phyloP scores from a whole-genome alignment of 129 eudicot species.

The Pulicaria dysenterica region DNA sequence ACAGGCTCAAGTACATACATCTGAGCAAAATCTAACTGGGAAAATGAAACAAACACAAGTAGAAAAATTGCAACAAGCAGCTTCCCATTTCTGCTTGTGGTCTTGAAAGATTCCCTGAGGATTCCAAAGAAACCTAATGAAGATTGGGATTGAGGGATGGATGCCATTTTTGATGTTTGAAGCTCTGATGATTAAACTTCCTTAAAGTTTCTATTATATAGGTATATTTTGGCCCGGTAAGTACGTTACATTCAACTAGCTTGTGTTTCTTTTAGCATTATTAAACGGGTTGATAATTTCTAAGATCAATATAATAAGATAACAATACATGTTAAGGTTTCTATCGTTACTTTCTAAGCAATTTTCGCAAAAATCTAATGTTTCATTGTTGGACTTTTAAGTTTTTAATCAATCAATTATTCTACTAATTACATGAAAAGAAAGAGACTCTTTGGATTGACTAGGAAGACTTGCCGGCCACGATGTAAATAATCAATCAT shows the following conservation, averaged over 20 bases:
- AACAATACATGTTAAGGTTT: not conserved
- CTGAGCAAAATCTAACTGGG: constrained; percentile 25
- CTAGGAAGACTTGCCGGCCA: constrained; percentile 25
- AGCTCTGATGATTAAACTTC: not conserved
- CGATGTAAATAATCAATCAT: not conserved
- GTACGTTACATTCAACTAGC: constrained; percentile 8
- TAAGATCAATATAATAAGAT: constrained; percentile 12
- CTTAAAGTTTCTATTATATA: constrained; percentile 17
- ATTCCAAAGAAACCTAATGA: constrained; percentile 43
- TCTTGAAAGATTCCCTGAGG: constrained; percentile 37
- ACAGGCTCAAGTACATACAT: constrained; percentile 4
- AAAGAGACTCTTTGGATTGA: constrained; percentile 22
- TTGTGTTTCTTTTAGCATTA: not conserved
- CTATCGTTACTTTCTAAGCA: not conserved
- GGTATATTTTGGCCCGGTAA: not conserved
- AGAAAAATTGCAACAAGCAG: constrained; percentile 30
- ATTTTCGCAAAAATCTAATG: not conserved
- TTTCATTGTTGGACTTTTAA: constrained; percentile 26
- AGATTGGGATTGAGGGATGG: constrained; percentile 15
- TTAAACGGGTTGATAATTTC: constrained; percentile 17
- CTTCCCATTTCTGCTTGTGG: constrained; percentile 33
- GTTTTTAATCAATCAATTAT: not conserved
- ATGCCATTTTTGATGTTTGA: constrained; percentile 20
- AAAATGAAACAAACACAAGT: constrained; percentile 38
- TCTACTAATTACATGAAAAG: not conserved